Evolutionary conservation across 148 eudicot genomes (phyloP), one percentile per base, ranked within the genome.

Genomic region (Nyssa sinensis): DNA sequence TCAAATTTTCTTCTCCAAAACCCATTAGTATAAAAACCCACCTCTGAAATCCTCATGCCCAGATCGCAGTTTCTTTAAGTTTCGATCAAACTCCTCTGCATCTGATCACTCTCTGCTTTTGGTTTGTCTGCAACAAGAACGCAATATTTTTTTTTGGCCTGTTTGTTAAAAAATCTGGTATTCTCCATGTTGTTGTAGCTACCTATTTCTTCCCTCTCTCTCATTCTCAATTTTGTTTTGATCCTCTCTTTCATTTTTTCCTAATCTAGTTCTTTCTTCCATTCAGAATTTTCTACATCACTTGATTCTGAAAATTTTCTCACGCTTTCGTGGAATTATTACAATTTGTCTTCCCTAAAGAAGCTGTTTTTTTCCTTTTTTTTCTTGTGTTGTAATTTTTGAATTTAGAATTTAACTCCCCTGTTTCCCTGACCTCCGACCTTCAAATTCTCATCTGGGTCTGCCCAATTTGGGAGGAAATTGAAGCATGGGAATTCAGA

Each of bases 401-500:
- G 34, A 23, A 19, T 74, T 64, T 47, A n/a, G 67, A 53, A 62
- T 53, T 60, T 32, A 41, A 7, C 3, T 75, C 74, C 25, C 57
- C 69, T 53, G 16, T 64, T 73, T 73, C 3, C 44, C 51, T 62
- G 29, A 31, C 34, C 21, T 57, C 49, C 44, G 55, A 65, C 31
- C 7, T 53, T 53, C 72, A 57, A 67, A 66, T 57, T 80, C 67
- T 37, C 67, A 33, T 69, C 62, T 33, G 60, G 62, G 33, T 24
- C 10, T 12, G 24, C 2, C 63, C 60, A 34, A 49, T 71, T 67
- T 11, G 19, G n/a, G 11, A 6, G 59, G 29, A 25, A 64, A 73
- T 29, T 66, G 47, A 71, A 75, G 62, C 31, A 87, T 87, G 90
- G 86, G 82, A 32, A 62, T 75, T 76, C 86, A 86, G 74, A 82